Conservation (phyloP, 306 rosid genomes). For the Betula pendula region DNA sequence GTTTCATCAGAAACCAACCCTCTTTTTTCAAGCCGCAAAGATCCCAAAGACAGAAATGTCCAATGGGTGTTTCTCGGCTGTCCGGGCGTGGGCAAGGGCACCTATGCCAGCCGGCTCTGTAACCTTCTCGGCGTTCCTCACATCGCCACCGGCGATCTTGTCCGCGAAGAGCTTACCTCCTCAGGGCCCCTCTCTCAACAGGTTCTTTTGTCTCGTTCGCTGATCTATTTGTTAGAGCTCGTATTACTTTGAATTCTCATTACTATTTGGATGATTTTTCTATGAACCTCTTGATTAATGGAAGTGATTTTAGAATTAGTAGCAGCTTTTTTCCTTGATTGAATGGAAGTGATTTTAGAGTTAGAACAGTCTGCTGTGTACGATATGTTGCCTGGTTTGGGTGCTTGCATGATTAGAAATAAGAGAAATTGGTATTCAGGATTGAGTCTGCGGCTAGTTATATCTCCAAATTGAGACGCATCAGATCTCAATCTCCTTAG, state of each 20-base stretch:
- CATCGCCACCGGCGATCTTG: constrained; percentile 94
- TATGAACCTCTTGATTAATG: not conserved
- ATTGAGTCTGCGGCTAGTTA: too few species aligned
- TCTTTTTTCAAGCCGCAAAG: constrained; percentile 29
- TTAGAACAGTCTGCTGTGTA: too few species aligned
- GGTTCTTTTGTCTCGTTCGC: constrained; percentile 27
- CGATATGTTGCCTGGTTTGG: too few species aligned
- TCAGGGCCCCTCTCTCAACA: constrained; percentile 69
- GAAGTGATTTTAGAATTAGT: not conserved
- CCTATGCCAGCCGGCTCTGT: constrained; percentile 86
- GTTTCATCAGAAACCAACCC: constrained; percentile 31
- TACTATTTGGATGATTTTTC: not conserved
- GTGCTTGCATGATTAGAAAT: too few species aligned
- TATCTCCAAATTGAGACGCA: too few species aligned
- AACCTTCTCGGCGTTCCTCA: constrained; percentile 78
- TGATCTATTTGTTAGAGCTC: not conserved
- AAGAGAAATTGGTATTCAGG: too few species aligned
- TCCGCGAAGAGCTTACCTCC: constrained; percentile 86
- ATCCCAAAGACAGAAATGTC: constrained; percentile 52
- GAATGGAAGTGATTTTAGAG: not conserved
- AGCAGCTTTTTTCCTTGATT: not conserved
- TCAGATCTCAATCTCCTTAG: too few species aligned
- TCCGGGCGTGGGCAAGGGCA: constrained; percentile 96
- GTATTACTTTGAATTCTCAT: not conserved
- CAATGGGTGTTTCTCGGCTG: constrained; percentile 91